A percentile compares a stretch with the other conserved stretches of the same genome.
Evolutionary conservation across 1,139 yeast genomes (phyloP).

Genomic region (Saccharomyces hybrid): DNA sequence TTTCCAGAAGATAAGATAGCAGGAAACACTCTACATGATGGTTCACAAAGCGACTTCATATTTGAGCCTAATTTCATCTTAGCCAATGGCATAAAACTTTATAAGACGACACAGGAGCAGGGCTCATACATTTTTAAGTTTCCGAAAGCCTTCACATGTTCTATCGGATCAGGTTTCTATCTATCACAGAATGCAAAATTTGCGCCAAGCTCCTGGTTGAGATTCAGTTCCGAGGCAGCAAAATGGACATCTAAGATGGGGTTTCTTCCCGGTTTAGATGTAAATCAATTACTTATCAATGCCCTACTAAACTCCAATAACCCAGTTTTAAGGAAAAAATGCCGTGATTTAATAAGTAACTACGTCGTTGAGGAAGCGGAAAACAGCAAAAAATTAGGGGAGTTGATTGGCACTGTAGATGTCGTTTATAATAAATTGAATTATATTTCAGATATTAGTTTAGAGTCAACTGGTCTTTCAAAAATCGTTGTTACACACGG

Average conservation of each 20-base stretch:
- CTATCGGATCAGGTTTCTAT: constrained; percentile 47
- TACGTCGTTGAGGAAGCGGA: constrained; percentile 38
- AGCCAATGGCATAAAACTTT: constrained; percentile 41
- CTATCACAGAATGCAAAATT: constrained; percentile 50
- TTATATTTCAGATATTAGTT: constrained; percentile 45
- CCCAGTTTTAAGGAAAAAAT: constrained; percentile 18
- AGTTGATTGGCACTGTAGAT: constrained; percentile 29
- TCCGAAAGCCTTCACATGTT: constrained; percentile 47
- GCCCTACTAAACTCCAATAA: constrained; percentile 40
- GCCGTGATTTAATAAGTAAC: background rate
- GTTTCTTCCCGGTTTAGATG: constrained; percentile 42
- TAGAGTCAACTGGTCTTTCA: constrained; percentile 46
- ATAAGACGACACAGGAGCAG: constrained; percentile 46
- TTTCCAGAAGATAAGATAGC: background rate
- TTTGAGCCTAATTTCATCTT: constrained; percentile 44
- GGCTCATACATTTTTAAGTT: constrained; percentile 54
- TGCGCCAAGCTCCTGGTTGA: constrained; percentile 54
- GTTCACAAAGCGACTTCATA: constrained; percentile 18
- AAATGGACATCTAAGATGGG: constrained; percentile 47
- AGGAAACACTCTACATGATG: background rate
- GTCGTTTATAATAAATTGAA: constrained; percentile 35
- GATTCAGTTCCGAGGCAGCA: constrained; percentile 42
- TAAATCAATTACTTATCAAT: constrained; percentile 41
- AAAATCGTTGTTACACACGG: constrained; percentile 39
- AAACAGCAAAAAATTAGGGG: constrained; percentile 36